Base-by-base conservation (phyloP, 352 stramenopile species). In the Pythium plurisporium region DNA sequence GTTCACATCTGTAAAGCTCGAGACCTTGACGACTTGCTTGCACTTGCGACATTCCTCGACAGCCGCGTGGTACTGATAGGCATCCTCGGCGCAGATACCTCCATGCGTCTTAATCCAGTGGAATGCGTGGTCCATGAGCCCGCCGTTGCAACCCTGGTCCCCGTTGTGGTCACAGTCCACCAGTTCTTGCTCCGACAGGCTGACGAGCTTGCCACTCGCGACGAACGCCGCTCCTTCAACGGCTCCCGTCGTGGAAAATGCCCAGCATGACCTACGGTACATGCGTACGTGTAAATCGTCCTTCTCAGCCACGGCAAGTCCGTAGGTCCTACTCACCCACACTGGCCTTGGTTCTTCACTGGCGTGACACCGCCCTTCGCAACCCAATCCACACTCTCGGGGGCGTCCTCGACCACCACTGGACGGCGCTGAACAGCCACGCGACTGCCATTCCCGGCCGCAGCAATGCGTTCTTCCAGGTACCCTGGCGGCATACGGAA, bases 261-360 rank as follows among this genome's bases (percentile, higher is more conserved):
- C 91, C 95, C 96, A 99, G 78, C 96, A 99, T 27, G 89, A 54
- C 14, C n/a, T n/a, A n/a, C n/a, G n/a, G n/a, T n/a, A n/a, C n/a
- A n/a, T n/a, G n/a, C n/a, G n/a, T n/a, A n/a, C n/a, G n/a, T n/a
- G n/a, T n/a, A n/a, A n/a, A n/a, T n/a, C n/a, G n/a, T n/a, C n/a
- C n/a, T n/a, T n/a, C n/a, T n/a, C n/a, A n/a, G n/a, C n/a, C n/a
- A n/a, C n/a, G n/a, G n/a, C n/a, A n/a, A n/a, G n/a, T n/a, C n/a
- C n/a, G n/a, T n/a, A n/a, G n/a, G n/a, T n/a, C n/a, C n/a, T n/a
- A n/a, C n/a, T n/a, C n/a, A n/a, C n/a, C 96, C 95, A 67, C 96
- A 99, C 31, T 79, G 65, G 15, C 91, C 96, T 70, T 99, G 96
- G 76, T 99, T 97, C 70, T 99, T 98, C 12, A 99, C 89, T 5